Percentiles rank a stretch among this genome's conserved stretches.
These are phyloP conservation scores for Catenaria anguillulae DNA, from an alignment of 371 early-diverging fungal genomes.

Conservation along the genomic window DNA sequence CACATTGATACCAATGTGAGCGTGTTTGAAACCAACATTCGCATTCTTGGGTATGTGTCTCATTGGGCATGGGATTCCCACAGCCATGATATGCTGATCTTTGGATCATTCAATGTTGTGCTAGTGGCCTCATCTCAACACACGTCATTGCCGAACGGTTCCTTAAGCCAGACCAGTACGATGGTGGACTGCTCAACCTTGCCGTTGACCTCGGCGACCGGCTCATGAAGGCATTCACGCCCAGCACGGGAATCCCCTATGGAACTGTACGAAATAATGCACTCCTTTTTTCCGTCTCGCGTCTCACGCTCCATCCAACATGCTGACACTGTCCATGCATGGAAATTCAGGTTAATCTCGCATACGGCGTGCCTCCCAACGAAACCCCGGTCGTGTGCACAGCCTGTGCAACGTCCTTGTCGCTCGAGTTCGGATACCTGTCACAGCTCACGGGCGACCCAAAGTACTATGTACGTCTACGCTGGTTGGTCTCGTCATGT, in stretches of 20 bases:
- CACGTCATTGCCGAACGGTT: slow-evolving; percentile 62
- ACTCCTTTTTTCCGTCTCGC: no score
- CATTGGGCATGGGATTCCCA: no score
- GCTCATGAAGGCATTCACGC: slow-evolving; percentile 74
- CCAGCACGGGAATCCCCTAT: slow-evolving; percentile 73
- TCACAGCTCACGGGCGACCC: slow-evolving; percentile 65
- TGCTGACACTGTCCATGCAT: no score
- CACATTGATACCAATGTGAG: slow-evolving; percentile 72
- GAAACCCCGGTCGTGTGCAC: slow-evolving; percentile 73
- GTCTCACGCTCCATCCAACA: no score
- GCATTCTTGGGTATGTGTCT: slow-evolving; percentile 80
- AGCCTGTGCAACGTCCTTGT: slow-evolving; percentile 80
- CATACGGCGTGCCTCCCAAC: slow-evolving; percentile 43
- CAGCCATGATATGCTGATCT: no score
- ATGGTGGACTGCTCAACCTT: slow-evolving; percentile 54
- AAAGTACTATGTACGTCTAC: slow-evolving; percentile 25
- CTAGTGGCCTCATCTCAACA: slow-evolving; percentile 28
- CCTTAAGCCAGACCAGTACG: slow-evolving; percentile 43
- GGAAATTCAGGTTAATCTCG: no score
- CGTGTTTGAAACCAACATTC: slow-evolving; percentile 86
- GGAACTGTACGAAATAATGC: no score
- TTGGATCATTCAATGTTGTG: not conserved
- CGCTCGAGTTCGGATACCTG: slow-evolving; percentile 92
- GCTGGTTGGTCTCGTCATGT: slow-evolving; percentile 15
- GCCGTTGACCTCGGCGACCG: slow-evolving; percentile 72